phyloP scores from a whole-genome alignment of 2,329 filamentous ascomycete species.

The Botryosphaeria dothidea region DNA sequence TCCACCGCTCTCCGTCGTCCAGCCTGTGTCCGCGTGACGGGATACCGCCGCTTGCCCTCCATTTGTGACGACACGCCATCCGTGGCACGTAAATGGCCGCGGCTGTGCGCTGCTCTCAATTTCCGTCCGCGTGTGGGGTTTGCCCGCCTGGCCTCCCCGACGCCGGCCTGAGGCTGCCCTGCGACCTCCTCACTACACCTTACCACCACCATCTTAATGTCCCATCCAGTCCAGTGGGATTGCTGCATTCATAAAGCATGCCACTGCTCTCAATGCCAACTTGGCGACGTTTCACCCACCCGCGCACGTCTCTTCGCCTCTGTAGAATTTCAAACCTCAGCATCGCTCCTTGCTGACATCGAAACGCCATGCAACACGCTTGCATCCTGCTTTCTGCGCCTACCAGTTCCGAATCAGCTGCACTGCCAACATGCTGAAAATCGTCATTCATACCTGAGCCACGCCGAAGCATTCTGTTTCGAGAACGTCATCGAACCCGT shows the following conservation, averaged over 20 bases:
- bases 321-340: not conserved
- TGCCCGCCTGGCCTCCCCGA: not conserved
- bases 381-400: no score
- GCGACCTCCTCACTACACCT: not conserved
- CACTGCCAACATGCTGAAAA: not conserved
- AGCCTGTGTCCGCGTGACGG: not conserved
- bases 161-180: not conserved
- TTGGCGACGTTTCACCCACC: not conserved
- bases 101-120: constrained; percentile 12
- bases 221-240: not conserved
- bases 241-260: not conserved
- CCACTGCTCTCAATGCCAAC: not conserved
- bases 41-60: not conserved
- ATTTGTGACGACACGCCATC: not conserved
- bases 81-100: not conserved
- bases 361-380: no score
- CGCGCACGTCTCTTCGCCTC: constrained; percentile 2
- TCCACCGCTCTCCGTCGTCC: not conserved
- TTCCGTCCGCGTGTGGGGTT: constrained; percentile 6
- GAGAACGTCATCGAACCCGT: not conserved
- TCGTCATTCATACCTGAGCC: not conserved
- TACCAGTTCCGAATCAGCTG: not conserved
- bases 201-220: not conserved
- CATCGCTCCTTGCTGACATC: not conserved
- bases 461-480: not conserved